Percentiles rank a stretch among this genome's conserved stretches.
These are phyloP conservation scores for Cystobasidium tubakii DNA, from an alignment of 768 basidiomycete genomes.

Conservation along the genomic window DNA sequence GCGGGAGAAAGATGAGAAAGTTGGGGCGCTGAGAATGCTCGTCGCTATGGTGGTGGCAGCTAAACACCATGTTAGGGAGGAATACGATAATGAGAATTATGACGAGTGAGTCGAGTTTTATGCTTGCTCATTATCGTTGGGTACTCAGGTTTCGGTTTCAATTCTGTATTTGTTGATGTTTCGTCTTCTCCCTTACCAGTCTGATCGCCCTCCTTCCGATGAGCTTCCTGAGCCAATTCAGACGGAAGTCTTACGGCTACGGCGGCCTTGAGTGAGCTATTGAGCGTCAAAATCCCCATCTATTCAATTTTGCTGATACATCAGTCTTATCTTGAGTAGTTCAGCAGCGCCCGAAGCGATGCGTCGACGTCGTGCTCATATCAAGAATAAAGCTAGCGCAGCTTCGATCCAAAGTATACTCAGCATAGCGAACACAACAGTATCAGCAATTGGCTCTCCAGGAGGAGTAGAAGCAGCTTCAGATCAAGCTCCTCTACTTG, in stretches of 20 bases:
- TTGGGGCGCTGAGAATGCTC: constrained; percentile 37
- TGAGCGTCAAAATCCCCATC: not conserved
- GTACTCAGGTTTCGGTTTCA: too few species aligned
- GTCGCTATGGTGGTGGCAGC: constrained; percentile 42
- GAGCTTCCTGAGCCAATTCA: constrained; percentile 5
- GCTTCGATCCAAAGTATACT: constrained; percentile 9
- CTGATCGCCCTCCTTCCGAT: not conserved
- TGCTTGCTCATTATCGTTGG: not conserved
- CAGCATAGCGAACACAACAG: not conserved
- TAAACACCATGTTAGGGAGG: constrained; percentile 44
- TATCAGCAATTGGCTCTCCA: not conserved
- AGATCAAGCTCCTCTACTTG: not conserved
- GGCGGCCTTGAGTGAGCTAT: constrained; percentile 8
- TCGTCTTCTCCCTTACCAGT: not conserved
- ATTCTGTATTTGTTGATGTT: not conserved
- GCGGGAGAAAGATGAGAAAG: constrained; percentile 41
- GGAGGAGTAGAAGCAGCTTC: not conserved
- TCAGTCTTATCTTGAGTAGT: too few species aligned
- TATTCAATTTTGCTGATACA: too few species aligned
- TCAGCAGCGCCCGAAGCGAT: not conserved
- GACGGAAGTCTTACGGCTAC: constrained; percentile 15
- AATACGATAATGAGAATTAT: constrained; percentile 41
- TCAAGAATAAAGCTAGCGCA: constrained; percentile 5
- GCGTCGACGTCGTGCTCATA: not conserved
- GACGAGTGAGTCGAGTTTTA: constrained; percentile 14